Conservation (phyloP, 2,329 filamentous ascomycete species). For the Aspergillus fumigatus region DNA sequence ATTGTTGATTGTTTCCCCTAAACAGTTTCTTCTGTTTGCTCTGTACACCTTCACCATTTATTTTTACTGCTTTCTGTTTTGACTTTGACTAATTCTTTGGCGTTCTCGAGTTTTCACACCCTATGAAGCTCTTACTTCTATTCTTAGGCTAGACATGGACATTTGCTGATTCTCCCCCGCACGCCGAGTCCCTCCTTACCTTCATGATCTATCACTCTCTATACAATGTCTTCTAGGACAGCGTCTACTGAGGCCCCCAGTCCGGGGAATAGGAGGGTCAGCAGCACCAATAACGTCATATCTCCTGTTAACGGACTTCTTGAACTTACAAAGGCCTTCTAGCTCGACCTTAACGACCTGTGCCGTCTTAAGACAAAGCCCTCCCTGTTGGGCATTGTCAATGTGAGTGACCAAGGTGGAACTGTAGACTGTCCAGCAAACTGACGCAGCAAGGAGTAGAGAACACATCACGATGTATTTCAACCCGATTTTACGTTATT, state of each 20-base stretch:
- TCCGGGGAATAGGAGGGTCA: not conserved
- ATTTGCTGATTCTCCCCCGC: not conserved
- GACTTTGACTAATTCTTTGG: not conserved
- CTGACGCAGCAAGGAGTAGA: constrained; percentile 5
- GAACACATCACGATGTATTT: constrained; percentile 14
- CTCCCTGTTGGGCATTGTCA: constrained; percentile 14
- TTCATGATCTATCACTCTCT: not conserved
- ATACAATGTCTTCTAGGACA: constrained; percentile 1
- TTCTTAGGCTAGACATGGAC: not conserved
- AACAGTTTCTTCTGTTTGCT: not conserved
- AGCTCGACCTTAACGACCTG: constrained; percentile 18
- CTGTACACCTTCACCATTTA: not conserved
- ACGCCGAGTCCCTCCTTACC: not conserved
- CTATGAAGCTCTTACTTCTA: not conserved
- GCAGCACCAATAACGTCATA: not conserved
- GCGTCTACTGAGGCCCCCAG: not conserved
- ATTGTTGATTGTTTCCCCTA: not conserved
- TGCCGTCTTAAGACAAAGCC: constrained; percentile 18
- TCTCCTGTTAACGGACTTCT: not conserved
- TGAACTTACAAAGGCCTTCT: not conserved
- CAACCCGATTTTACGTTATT: not conserved
- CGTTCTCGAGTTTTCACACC: not conserved
- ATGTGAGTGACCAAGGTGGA: constrained; percentile 9
- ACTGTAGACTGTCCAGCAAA: not conserved
- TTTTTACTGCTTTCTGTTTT: not conserved